A percentile compares a stretch with the other conserved stretches of the same genome.
Conservation (phyloP, 2,329 filamentous ascomycete species). For the Zalaria obscura region DNA sequence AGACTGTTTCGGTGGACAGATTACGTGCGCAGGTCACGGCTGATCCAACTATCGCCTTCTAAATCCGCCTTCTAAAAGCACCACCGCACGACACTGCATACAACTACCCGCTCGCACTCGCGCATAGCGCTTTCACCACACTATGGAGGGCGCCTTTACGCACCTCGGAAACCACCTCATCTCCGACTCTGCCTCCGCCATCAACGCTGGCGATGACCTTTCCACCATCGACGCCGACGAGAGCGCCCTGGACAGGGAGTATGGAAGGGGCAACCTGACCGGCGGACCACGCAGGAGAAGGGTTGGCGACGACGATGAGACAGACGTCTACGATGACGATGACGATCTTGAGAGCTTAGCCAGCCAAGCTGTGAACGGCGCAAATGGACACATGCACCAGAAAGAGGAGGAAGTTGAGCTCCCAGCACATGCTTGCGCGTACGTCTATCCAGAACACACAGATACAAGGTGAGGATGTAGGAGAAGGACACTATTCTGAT, state of each 20-base stretch:
- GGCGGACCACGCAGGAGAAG: constrained; percentile 49
- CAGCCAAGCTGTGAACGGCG: constrained; percentile 66
- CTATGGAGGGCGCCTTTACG: constrained; percentile 78
- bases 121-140: constrained; percentile 1
- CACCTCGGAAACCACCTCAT: constrained; percentile 78
- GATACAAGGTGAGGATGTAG: too few relatives aligned
- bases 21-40: too few relatives aligned
- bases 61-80: background rate
- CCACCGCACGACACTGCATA: constrained; percentile 1
- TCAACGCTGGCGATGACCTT: constrained; percentile 69
- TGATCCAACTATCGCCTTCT: too few relatives aligned
- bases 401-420: constrained; percentile 79
- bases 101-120: background rate
- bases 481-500: background rate
- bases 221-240: constrained; percentile 45
- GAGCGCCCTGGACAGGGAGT: constrained; percentile 57
- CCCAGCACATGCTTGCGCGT: constrained; percentile 91
- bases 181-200: constrained; percentile 70
- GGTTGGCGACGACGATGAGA: constrained; percentile 80
- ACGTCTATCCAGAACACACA: constrained; percentile 28
- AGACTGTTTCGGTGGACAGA: too few relatives aligned
- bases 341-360: constrained; percentile 53
- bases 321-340: constrained; percentile 71
- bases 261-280: constrained; percentile 42
- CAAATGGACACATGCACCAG: constrained; percentile 43